Conservation (phyloP, 2,329 filamentous ascomycete genomes). For the Cordyceps fumosorosea region DNA sequence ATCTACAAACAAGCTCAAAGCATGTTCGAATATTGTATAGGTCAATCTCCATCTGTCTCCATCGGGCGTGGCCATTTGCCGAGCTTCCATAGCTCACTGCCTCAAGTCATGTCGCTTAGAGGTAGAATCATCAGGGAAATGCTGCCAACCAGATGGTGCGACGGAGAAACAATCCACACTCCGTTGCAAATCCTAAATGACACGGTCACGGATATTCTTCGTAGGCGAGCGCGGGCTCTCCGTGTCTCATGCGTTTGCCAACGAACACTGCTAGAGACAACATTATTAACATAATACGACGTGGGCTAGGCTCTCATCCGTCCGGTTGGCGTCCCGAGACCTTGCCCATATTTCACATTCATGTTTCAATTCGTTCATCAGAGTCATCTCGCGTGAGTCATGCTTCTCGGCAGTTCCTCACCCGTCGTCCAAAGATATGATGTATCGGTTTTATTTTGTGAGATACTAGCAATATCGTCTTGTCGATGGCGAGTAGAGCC, state of each 20-base stretch:
- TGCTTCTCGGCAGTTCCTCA: background rate
- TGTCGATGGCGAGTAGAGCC: background rate
- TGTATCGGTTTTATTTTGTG: background rate
- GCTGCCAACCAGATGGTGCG: background rate
- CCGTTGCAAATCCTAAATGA: background rate
- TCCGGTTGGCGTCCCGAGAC: background rate
- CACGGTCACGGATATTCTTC: too few species aligned
- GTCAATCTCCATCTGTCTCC: background rate
- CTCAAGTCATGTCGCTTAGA: background rate
- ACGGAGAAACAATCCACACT: background rate
- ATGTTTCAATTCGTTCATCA: background rate
- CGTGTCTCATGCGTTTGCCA: background rate
- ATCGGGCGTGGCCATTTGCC: background rate
- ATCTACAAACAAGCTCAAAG: background rate
- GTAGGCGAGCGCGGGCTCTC: background rate
- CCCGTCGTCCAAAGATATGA: background rate
- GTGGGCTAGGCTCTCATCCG: background rate
- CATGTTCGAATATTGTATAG: background rate
- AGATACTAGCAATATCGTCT: background rate
- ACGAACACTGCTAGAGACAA: background rate
- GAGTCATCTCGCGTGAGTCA: background rate
- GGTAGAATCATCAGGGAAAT: background rate
- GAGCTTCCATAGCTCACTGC: background rate
- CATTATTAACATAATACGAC: background rate
- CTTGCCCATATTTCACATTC: background rate